Base-by-base conservation (phyloP, 306 rosid species). In the Psophocarpus tetragonolobus region DNA sequence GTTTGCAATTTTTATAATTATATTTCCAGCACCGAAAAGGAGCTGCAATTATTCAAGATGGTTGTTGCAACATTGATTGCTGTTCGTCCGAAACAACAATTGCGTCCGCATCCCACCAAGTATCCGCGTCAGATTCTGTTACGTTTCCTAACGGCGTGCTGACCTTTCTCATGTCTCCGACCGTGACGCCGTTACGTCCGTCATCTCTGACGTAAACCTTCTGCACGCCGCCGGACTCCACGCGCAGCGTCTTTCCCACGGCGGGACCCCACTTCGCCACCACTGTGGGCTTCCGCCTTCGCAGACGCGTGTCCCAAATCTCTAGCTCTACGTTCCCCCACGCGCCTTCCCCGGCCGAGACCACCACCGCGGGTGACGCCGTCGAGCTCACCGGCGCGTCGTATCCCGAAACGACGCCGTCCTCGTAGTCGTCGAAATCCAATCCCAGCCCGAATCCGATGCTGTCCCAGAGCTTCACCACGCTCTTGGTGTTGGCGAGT, bases 381-480 rank as follows among this genome's bases (percentile, higher is more conserved):
- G 81, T 10, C 5, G 85, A 71, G 1, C 61, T 51, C 0, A 84
- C 48, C 13, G 87, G 80, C 12, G 21, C 26, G 3, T 86, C 87
- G 70, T 85, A 68, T 1, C 68, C 12, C 15, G 91, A 79, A 11
- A 82, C 33, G 30, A 58, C 50, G 15, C 38, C 74, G 21, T 54
- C 56, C 44, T 85, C 88, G 73, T 36, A 71, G 48, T 72, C 87
- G 7, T 82, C 84, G 30, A 64, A 86, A 77, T 84, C 85, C 47
- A 73, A 64, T 0, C 88, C 91, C n/a, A 90, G 30, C 0, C 91
- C 87, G 3, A 91, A 84, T 3, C 89, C 91, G 9, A 89, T 71
- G 81, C 82, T 85, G 23, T 92, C 98, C 99, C 99, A 95, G 3
- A 92, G 82, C 71, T 92, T 90, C 15, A 95, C 99, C 42, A 95